Evolutionary conservation across 179 eudicot species (phyloP).

Genomic region (Amaranthus tricolor): DNA sequence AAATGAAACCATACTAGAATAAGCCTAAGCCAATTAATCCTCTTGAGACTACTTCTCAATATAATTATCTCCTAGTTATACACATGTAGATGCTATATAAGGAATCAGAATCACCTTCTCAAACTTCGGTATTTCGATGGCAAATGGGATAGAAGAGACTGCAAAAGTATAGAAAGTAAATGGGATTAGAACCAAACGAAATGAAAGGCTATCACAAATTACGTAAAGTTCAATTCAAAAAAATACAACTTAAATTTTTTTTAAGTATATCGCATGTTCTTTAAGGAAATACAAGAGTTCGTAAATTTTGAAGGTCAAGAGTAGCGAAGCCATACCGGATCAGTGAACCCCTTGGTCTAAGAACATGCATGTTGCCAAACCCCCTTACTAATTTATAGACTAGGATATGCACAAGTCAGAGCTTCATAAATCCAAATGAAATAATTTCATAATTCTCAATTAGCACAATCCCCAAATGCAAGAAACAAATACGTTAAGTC

Average conservation of each 20-base stretch:
- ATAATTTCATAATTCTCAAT: neutral
- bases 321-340: neutral
- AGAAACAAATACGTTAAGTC: neutral
- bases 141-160: slow-evolving; percentile 79
- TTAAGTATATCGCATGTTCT: neutral
- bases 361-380: neutral
- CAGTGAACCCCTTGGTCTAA: neutral
- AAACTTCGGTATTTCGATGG: slow-evolving; percentile 67
- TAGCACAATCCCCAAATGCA: neutral
- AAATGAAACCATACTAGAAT: neutral
- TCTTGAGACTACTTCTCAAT: neutral
- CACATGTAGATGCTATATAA: slow-evolving; percentile 1
- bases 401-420: neutral
- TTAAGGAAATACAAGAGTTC: neutral
- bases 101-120: slow-evolving; percentile 50
- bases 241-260: neutral
- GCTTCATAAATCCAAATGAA: neutral
- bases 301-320: neutral
- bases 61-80: neutral
- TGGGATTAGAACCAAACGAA: slow-evolving; percentile 8
- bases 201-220: neutral
- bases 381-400: neutral
- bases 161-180: slow-evolving; percentile 30
- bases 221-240: neutral
- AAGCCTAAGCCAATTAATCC: slow-evolving; percentile 12